These are phyloP conservation scores for Zymoseptoria crescenta DNA, from an alignment of 2,329 filamentous ascomycete genomes.

Conservation along the genomic window DNA sequence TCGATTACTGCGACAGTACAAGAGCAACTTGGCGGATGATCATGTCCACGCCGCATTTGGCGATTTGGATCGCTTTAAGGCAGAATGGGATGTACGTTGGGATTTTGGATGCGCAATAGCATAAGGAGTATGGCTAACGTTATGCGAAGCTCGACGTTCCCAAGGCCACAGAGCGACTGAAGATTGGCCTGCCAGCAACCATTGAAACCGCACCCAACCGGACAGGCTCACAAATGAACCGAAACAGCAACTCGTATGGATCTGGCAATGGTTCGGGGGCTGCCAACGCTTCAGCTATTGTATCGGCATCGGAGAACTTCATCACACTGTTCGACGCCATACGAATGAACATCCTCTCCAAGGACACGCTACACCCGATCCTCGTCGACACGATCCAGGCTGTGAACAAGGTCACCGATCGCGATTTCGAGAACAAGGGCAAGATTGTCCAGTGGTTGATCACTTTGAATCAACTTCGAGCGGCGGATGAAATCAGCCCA, in stretches of 20 bases:
- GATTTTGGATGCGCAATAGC: background rate
- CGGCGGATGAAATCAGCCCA: conserved; percentile 80
- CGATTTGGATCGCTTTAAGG: conserved; percentile 84
- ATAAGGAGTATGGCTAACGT: conserved; percentile 3
- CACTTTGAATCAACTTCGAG: conserved; percentile 94
- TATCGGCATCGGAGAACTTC: conserved; percentile 94
- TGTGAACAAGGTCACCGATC: conserved; percentile 92
- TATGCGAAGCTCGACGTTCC: conserved; percentile 74
- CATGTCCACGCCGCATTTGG: conserved; percentile 81
- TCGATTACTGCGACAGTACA: conserved; percentile 90
- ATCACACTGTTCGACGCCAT: conserved; percentile 96
- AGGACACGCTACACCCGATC: conserved; percentile 91
- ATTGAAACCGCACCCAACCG: conserved; percentile 52
- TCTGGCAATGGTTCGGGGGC: conserved; percentile 16
- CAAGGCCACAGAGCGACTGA: conserved; percentile 82
- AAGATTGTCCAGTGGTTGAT: conserved; percentile 99
- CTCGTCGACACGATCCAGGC: conserved; percentile 94
- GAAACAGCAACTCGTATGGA: conserved; percentile 12
- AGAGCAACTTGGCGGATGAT: conserved; percentile 84
- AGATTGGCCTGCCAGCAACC: conserved; percentile 87
- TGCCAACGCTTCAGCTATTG: conserved; percentile 48
- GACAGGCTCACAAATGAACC: conserved; percentile 11
- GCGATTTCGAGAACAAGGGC: conserved; percentile 87
- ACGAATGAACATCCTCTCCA: conserved; percentile 83
- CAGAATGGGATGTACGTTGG: conserved; percentile 73